Conservation (phyloP, 2,329 filamentous ascomycete species). For the Lasiodiplodia hormozganensis region DNA sequence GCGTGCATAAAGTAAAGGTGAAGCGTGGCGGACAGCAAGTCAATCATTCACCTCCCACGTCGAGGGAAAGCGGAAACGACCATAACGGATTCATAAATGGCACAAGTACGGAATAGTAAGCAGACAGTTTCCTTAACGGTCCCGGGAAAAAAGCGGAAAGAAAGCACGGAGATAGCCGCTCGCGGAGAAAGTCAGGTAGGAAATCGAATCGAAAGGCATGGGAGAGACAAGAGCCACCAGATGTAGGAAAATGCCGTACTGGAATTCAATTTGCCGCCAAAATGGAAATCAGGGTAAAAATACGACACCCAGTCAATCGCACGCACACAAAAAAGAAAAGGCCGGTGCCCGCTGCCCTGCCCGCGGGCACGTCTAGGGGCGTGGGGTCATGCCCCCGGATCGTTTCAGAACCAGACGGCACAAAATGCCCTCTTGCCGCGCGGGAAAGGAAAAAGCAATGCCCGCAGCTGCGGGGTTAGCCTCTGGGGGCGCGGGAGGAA, state of each 20-base stretch:
- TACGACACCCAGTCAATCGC: not conserved
- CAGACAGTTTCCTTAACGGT: not conserved
- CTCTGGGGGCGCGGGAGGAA: not conserved
- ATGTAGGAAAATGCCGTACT: not conserved
- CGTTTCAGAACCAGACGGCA: not conserved
- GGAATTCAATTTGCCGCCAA: conserved; percentile 6
- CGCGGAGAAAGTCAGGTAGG: not conserved
- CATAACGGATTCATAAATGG: conserved; percentile 7
- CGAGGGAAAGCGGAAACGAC: conserved; percentile 4
- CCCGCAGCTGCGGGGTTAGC: not conserved
- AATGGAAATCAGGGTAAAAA: not conserved
- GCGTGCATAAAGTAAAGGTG: conserved; percentile 1
- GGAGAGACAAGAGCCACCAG: not conserved
- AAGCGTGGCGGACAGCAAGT: not conserved
- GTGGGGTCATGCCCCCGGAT: not conserved
- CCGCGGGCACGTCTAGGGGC: not conserved
- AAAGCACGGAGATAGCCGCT: not conserved
- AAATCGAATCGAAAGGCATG: not conserved
- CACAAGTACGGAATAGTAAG: conserved; percentile 6
- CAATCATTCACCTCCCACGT: not conserved
- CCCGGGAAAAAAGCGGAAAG: not conserved
- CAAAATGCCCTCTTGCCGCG: not conserved
- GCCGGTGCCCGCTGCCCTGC: not conserved
- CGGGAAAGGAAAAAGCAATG: not conserved
- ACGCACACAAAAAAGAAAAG: not conserved